Evolutionary conservation across 176 grass and related monocot species (phyloP).

Genomic region (Cenchrus fungigraminus): DNA sequence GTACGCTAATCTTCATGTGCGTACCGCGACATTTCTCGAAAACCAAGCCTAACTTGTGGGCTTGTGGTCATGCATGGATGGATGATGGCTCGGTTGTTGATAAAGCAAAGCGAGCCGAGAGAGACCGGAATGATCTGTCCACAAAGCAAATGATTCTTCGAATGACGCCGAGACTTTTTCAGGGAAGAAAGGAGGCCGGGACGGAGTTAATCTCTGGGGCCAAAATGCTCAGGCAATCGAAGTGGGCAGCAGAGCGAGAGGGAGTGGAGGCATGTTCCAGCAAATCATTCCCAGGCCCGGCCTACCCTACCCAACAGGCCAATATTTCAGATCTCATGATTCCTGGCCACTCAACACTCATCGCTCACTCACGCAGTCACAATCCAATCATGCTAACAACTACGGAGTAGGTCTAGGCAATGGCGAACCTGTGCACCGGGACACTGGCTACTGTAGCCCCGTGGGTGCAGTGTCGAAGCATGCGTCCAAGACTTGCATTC

Average conservation of each 20-base stretch:
- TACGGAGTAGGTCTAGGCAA: background rate
- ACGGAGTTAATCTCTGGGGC: background rate
- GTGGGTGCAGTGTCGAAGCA: conserved; percentile 15
- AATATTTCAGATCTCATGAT: conserved; percentile 52
- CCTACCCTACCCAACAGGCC: conserved; percentile 17
- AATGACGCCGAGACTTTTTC: conserved; percentile 3
- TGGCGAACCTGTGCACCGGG: background rate
- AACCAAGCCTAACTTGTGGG: background rate
- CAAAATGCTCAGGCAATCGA: conserved; percentile 27
- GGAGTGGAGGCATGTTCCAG: conserved; percentile 33
- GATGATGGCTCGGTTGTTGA: background rate
- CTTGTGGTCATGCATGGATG: background rate
- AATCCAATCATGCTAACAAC: conserved; percentile 48
- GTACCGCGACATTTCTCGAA: background rate
- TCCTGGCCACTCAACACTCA: conserved; percentile 8
- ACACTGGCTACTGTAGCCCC: conserved; percentile 36
- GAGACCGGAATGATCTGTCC: background rate
- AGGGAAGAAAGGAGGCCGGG: background rate
- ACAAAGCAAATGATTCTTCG: conserved; percentile 27
- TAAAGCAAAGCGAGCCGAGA: background rate
- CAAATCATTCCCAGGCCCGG: conserved; percentile 55
- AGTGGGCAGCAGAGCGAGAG: background rate
- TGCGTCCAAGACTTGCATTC: conserved; percentile 43
- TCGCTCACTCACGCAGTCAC: conserved; percentile 28
- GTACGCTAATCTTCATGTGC: background rate